phyloP scores from a whole-genome alignment of 2,329 filamentous ascomycete species.

The Orbilia ellipsospora region DNA sequence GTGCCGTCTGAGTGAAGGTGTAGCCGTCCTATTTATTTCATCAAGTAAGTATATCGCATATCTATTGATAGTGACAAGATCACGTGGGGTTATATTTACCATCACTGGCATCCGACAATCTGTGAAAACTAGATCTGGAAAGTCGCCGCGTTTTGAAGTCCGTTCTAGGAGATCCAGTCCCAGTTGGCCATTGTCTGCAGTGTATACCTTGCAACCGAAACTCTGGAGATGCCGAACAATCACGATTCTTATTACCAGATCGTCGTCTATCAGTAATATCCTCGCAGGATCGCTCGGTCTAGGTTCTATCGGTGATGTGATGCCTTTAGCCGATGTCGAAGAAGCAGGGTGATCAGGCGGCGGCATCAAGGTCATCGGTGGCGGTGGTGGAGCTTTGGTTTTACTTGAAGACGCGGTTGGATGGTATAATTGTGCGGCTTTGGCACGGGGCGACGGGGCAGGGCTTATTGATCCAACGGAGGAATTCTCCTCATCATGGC shows the following conservation, averaged over 20 bases:
- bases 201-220: slow-evolving; percentile 30
- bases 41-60: neutral
- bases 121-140: slow-evolving; percentile 46
- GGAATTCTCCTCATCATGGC: slow-evolving; percentile 41
- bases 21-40: slow-evolving; percentile 39
- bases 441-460: slow-evolving; percentile 30
- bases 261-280: slow-evolving; percentile 46
- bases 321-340: slow-evolving; percentile 4
- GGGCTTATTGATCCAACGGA: slow-evolving; percentile 45
- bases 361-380: slow-evolving; percentile 26
- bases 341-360: slow-evolving; percentile 35
- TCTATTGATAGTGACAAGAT: too few relatives aligned
- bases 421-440: slow-evolving; percentile 32
- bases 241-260: slow-evolving; percentile 33
- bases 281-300: slow-evolving; percentile 17
- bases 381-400: neutral
- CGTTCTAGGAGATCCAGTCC: slow-evolving; percentile 35
- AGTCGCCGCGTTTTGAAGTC: slow-evolving; percentile 7
- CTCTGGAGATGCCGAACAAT: slow-evolving; percentile 24
- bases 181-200: slow-evolving; percentile 31
- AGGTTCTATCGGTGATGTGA: slow-evolving; percentile 16
- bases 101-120: slow-evolving; percentile 52
- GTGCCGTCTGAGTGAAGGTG: slow-evolving; percentile 36
- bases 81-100: slow-evolving; percentile 13
- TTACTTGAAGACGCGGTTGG: slow-evolving; percentile 3